Conservation (phyloP, 495 filamentous ascomycete species). For the Xylaria acuta region DNA sequence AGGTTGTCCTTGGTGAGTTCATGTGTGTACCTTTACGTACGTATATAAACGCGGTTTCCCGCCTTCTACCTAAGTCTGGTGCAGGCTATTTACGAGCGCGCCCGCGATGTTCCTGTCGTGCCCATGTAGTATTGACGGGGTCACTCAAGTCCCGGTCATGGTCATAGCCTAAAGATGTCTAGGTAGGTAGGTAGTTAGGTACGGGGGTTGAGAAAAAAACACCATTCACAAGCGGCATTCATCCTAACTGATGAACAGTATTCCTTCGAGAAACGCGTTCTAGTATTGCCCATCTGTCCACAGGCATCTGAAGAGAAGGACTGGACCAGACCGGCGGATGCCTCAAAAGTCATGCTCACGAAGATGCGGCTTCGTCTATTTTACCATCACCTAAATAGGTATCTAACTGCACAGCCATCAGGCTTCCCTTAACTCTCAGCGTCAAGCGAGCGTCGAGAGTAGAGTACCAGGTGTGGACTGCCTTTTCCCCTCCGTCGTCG, state of each 20-base stretch:
- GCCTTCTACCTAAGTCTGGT: neutral
- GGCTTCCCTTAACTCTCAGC: neutral
- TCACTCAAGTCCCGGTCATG: neutral
- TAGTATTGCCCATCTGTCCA: neutral
- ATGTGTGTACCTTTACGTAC: neutral
- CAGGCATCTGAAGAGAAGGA: neutral
- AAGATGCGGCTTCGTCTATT: neutral
- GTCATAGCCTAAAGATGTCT: neutral
- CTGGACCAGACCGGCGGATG: neutral
- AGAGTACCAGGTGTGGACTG: neutral
- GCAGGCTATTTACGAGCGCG: neutral
- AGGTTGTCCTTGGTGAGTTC: neutral
- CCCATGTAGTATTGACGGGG: neutral
- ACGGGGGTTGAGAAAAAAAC: neutral
- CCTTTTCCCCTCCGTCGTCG: neutral
- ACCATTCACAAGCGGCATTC: neutral
- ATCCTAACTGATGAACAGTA: neutral
- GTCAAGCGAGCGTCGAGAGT: neutral
- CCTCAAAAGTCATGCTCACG: neutral
- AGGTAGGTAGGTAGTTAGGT: neutral
- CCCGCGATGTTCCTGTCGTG: neutral
- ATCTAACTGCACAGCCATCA: slow-evolving; percentile 2
- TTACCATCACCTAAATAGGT: neutral
- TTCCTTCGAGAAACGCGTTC: neutral
- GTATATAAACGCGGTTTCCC: neutral